Evolutionary conservation across 495 filamentous ascomycete species (phyloP), one percentile per base, ranked within the genome.

Genomic region (Penicillium coffeae): DNA sequence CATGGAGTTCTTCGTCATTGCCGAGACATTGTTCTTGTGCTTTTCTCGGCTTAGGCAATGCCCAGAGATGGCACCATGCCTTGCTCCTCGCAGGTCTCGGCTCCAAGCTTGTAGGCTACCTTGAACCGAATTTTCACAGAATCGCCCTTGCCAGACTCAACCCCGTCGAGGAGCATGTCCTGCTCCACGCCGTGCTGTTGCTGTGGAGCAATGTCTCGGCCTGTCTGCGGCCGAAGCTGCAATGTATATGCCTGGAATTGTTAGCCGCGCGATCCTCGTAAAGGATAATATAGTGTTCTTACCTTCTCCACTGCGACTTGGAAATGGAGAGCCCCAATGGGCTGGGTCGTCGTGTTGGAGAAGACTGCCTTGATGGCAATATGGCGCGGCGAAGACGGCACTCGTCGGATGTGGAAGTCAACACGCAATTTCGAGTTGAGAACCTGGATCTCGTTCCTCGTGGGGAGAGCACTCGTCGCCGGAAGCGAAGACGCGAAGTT

Each of bases 221-320:
- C 85, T 0, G 85, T 86, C 65, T 96, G 93, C 9, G 89, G 90
- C 39, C 86, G 83, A 30, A 96, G 81, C 49, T 87, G 80, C 4
- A 96, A 77, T 25, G 84, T 81, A 57, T 87, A 92, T 27, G 83
- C 82, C 92, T 54, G 43, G 45, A 38, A 20, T 30, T 45, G 56
- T 38, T 37, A n/a, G 45, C 14, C 2, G 14, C 21, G 45, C 20
- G 6, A 2, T 1, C 12, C 21, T 32, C 32, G n/a, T 41, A 8
- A 15, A 8, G 16, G 9, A 39, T 20, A 1, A 34, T 19, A 33
- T 34, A 15, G 2, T n/a, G 10, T 8, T 56, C 71, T 56, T 71
- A 95, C 93, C 81, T 90, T 96, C 30, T 91, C 91, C 7, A 96
- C 92, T 3, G 93, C 93, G 45, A 92, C 77, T 64, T 94, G 88